Evolutionary conservation across 1,284 basidiomycete genomes (phyloP).

Genomic region (Coriolopsis trogii): DNA sequence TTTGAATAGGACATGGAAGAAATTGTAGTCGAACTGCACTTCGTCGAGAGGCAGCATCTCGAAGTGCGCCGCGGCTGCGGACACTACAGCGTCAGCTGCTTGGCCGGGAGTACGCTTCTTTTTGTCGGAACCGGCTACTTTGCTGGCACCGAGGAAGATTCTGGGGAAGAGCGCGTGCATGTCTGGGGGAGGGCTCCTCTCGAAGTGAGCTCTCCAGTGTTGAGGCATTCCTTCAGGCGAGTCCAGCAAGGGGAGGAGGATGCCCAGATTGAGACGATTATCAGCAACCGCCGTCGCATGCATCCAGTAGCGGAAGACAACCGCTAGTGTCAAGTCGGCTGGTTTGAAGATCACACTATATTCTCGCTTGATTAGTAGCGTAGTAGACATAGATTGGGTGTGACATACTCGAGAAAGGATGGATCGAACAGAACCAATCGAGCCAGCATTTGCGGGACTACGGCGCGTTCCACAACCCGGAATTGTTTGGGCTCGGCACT

Average conservation of each 20-base stretch:
- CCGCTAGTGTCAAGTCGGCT: slow-evolving; percentile 7
- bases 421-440: slow-evolving; percentile 3
- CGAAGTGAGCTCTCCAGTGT: slow-evolving; percentile 1
- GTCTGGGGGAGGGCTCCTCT: not conserved
- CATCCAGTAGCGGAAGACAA: slow-evolving; percentile 14
- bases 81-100: slow-evolving; percentile 6
- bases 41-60: not conserved
- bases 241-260: not conserved
- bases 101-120: slow-evolving; percentile 14
- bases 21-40: not conserved
- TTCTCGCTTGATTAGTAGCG: too few relatives aligned
- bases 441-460: not conserved
- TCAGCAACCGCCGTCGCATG: not conserved
- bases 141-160: slow-evolving; percentile 8
- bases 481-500: not conserved
- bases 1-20: slow-evolving; percentile 4
- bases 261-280: not conserved
- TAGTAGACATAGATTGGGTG: not conserved
- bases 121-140: slow-evolving; percentile 3
- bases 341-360: slow-evolving; percentile 11
- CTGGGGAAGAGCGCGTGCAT: slow-evolving; percentile 5
- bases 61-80: not conserved
- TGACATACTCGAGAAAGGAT: slow-evolving; percentile 5
- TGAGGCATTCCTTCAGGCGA: not conserved
- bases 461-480: slow-evolving; percentile 4